Percentiles rank a stretch among this genome's conserved stretches.
These are phyloP conservation scores for Crithidia acanthocephali DNA, from an alignment of 208 protist species.

Conservation along the genomic window DNA sequence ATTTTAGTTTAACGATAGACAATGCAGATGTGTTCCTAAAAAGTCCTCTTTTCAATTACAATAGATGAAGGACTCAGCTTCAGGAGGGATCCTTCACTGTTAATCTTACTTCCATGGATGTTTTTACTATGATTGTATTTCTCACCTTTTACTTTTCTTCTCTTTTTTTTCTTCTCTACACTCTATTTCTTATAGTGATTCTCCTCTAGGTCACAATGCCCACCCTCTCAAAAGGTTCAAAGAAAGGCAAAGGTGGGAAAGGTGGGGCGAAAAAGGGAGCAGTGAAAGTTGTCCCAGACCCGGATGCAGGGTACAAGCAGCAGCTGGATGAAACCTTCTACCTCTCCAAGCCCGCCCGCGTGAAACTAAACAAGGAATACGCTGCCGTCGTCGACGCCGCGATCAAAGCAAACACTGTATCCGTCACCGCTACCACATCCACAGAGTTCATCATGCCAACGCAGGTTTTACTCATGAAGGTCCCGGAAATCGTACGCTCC, in stretches of 20 bases:
- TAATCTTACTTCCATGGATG: too few relatives aligned
- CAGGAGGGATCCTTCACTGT: too few relatives aligned
- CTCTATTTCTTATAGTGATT: conserved; percentile 14
- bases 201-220: conserved; percentile 19
- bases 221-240: conserved; percentile 1
- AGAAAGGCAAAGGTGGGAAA: conserved; percentile 39
- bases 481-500: conserved; percentile 54
- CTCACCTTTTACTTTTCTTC: neutral
- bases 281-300: conserved; percentile 36
- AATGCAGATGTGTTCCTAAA: too few relatives aligned
- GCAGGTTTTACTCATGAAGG: conserved; percentile 32
- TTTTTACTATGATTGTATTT: too few relatives aligned
- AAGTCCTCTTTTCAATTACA: too few relatives aligned
- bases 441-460: neutral
- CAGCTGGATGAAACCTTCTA: conserved; percentile 53
- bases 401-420: conserved; percentile 21
- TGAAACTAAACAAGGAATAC: conserved; percentile 13
- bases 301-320: conserved; percentile 46
- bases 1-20: too few relatives aligned
- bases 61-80: neutral
- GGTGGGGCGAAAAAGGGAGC: conserved; percentile 36
- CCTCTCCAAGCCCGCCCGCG: conserved; percentile 37
- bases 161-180: neutral
- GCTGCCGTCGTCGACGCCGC: conserved; percentile 15
- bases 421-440: neutral